Evolutionary conservation across 208 protist genomes (phyloP).

Genomic region (Trypanosoma avium): DNA sequence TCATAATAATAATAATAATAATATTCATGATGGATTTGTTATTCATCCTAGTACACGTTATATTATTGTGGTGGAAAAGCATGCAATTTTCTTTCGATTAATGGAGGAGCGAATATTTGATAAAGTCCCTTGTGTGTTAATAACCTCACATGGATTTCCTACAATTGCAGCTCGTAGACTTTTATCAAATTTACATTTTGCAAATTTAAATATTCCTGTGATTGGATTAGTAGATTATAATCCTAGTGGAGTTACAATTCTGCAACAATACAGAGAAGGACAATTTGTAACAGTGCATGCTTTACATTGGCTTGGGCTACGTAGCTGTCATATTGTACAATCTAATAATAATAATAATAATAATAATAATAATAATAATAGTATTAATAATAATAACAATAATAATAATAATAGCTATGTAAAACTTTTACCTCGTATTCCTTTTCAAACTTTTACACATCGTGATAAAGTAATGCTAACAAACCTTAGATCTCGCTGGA

Average conservation of each 20-base stretch:
- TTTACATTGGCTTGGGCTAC: slow-evolving; percentile 58
- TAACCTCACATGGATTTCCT: slow-evolving; percentile 81
- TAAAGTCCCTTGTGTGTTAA: slow-evolving; percentile 64
- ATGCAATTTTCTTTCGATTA: slow-evolving; percentile 73
- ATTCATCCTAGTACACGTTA: slow-evolving; percentile 47
- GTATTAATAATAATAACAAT: neutral
- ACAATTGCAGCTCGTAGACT: slow-evolving; percentile 65
- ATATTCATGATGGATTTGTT: slow-evolving; percentile 22
- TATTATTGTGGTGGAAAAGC: slow-evolving; percentile 86
- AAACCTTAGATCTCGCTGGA: slow-evolving; percentile 28
- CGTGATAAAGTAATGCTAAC: slow-evolving; percentile 56
- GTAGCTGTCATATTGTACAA: slow-evolving; percentile 23
- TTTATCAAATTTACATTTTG: slow-evolving; percentile 52
- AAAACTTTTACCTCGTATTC: slow-evolving; percentile 21
- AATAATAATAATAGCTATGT: neutral
- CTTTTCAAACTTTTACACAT: slow-evolving; percentile 40
- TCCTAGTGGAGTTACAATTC: slow-evolving; percentile 73
- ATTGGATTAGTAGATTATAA: slow-evolving; percentile 83
- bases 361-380: neutral
- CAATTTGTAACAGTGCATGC: slow-evolving; percentile 26
- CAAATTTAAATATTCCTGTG: slow-evolving; percentile 52
- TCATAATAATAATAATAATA: neutral
- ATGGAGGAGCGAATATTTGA: slow-evolving; percentile 57
- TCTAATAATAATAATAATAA: neutral
- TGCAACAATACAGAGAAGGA: slow-evolving; percentile 67